Conservation (phyloP, 1,139 yeast genomes). For the Zygosaccharomyces pseudobailii region DNA sequence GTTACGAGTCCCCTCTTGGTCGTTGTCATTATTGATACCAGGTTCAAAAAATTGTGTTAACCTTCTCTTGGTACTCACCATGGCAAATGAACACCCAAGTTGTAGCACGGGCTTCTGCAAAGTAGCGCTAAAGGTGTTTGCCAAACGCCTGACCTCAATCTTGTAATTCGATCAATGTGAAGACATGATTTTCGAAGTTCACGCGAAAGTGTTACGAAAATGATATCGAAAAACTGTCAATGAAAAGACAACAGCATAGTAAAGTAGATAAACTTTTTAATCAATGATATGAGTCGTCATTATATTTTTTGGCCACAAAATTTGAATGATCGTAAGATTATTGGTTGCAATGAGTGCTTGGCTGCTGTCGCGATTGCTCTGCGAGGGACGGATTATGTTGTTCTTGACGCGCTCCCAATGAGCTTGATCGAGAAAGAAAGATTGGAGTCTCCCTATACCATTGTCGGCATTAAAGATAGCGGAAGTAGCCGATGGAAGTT, state of each 20-base stretch:
- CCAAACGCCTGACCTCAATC: background rate
- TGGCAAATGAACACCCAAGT: background rate
- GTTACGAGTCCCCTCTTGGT: background rate
- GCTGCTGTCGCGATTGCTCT: constrained; percentile 18
- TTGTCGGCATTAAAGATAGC: constrained; percentile 10
- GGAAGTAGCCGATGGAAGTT: constrained; percentile 13
- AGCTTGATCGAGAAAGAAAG: background rate
- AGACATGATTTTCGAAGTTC: background rate
- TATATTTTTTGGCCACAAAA: constrained; percentile 25
- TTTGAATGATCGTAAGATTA: constrained; percentile 8
- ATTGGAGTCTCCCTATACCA: constrained; percentile 15
- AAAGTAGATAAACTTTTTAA: background rate
- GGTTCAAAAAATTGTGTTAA: constrained; percentile 19
- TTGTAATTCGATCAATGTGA: background rate
- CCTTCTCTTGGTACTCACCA: constrained; percentile 15
- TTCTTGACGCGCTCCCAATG: constrained; percentile 15
- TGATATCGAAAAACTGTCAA: background rate
- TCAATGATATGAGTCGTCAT: constrained; percentile 12
- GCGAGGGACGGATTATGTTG: constrained; percentile 20
- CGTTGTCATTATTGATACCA: constrained; percentile 3
- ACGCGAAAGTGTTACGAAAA: background rate
- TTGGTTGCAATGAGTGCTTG: constrained; percentile 3
- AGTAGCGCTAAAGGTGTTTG: background rate
- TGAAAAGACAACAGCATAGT: background rate
- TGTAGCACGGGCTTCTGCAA: background rate